phyloP scores from a whole-genome alignment of 1,284 basidiomycete genomes.

The Tetrapyrgos nigripes region DNA sequence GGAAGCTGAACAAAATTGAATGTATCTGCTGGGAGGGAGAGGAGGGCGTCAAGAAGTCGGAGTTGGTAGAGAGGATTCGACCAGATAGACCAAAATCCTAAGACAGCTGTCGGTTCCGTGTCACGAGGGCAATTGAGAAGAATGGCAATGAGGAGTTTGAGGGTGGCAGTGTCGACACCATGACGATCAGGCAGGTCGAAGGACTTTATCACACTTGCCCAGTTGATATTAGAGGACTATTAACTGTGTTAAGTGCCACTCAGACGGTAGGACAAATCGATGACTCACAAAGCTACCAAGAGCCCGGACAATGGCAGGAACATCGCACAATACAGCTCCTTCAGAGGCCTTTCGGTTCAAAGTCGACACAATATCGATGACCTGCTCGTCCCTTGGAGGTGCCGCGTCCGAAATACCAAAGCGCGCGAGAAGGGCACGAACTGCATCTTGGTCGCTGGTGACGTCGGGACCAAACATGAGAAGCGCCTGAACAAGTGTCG shows the following conservation, averaged over 20 bases:
- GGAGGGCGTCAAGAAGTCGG: constrained; percentile 85
- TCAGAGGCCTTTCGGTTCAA: constrained; percentile 74
- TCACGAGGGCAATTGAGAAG: constrained; percentile 77
- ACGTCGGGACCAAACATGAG: constrained; percentile 80
- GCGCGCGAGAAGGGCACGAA: constrained; percentile 70
- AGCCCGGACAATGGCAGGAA: constrained; percentile 77
- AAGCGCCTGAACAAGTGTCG: constrained; percentile 74
- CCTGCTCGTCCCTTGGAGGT: constrained; percentile 72
- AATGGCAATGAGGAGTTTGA: constrained; percentile 83
- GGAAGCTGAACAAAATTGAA: constrained; percentile 91
- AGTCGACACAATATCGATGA: constrained; percentile 71
- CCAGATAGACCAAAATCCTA: constrained; percentile 87
- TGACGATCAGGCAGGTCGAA: constrained; percentile 82
- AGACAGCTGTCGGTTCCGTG: constrained; percentile 75
- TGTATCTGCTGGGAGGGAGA: constrained; percentile 87
- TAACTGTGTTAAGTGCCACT: constrained; percentile 26
- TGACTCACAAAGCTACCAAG: constrained; percentile 70
- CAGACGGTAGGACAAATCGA: constrained; percentile 9
- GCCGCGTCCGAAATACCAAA: constrained; percentile 74
- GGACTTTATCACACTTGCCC: constrained; percentile 79
- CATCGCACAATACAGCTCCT: constrained; percentile 74
- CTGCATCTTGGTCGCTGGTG: constrained; percentile 72
- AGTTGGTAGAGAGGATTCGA: constrained; percentile 87
- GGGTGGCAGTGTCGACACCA: constrained; percentile 82
- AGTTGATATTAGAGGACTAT: constrained; percentile 72